phyloP scores from a whole-genome alignment of 352 stramenopile species.

The Globisporangium takayamanum region DNA sequence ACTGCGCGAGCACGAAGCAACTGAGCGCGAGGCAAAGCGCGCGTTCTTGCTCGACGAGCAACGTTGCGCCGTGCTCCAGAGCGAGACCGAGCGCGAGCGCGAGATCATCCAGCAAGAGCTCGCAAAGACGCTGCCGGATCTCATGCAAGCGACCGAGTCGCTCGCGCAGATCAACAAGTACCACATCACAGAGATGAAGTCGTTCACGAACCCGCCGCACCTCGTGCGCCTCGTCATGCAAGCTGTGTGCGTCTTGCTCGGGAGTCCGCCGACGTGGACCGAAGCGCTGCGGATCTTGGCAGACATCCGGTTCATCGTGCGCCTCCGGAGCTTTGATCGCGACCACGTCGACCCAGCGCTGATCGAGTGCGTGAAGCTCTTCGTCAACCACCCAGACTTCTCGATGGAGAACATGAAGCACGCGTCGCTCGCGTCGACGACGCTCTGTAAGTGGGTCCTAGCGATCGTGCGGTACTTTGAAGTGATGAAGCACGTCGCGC shows the following conservation, averaged over 20 bases:
- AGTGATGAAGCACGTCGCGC: conserved; percentile 52
- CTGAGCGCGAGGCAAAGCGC: conserved; percentile 35
- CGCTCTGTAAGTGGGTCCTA: conserved; percentile 67
- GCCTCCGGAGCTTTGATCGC: conserved; percentile 52
- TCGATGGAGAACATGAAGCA: conserved; percentile 75
- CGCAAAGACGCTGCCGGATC: conserved; percentile 51
- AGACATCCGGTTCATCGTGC: conserved; percentile 63
- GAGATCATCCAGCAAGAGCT: conserved; percentile 48
- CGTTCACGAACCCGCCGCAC: conserved; percentile 63
- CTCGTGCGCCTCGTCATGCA: conserved; percentile 73
- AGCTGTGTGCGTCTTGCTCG: conserved; percentile 63
- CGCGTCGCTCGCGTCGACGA: conserved; percentile 60
- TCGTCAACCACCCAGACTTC: conserved; percentile 66
- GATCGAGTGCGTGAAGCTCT: conserved; percentile 49
- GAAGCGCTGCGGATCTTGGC: conserved; percentile 57
- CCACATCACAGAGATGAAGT: conserved; percentile 79
- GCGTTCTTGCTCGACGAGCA: conserved; percentile 57
- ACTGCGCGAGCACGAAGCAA: conserved; percentile 26
- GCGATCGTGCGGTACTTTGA: conserved; percentile 63
- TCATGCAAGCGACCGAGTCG: conserved; percentile 46
- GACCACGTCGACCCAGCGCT: conserved; percentile 35
- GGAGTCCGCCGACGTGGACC: conserved; percentile 49
- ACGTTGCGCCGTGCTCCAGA: conserved; percentile 41
- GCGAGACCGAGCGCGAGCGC: conserved; percentile 48
- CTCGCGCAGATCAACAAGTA: conserved; percentile 74